A percentile compares a stretch with the other conserved stretches of the same genome.
phyloP scores from a whole-genome alignment of 257 asterid species.

The Nicotiana noctiflora region DNA sequence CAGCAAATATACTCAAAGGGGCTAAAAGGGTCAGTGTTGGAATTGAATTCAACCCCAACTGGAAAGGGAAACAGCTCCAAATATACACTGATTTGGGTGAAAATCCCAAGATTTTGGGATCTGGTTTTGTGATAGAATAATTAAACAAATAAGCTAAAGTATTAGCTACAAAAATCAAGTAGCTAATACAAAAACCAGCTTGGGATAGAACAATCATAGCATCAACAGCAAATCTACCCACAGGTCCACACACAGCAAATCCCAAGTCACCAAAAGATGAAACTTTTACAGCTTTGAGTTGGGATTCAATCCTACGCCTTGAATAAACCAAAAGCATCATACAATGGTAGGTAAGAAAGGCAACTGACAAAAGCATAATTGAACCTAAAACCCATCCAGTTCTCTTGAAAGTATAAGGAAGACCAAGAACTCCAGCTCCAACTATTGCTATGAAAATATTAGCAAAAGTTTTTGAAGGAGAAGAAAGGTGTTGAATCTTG shows the following conservation, averaged over 20 bases:
- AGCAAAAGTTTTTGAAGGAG: conserved; percentile 72
- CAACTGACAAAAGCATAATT: conserved; percentile 50
- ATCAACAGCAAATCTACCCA: conserved; percentile 73
- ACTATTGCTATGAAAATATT: conserved; percentile 75
- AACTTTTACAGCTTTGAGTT: conserved; percentile 25
- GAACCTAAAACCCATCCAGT: conserved; percentile 73
- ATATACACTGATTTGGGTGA: conserved; percentile 48
- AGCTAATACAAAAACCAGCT: conserved; percentile 79
- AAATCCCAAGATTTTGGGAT: conserved; percentile 39
- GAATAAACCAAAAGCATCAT: conserved; percentile 72
- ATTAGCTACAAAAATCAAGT: conserved; percentile 60
- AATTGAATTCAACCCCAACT: conserved; percentile 71
- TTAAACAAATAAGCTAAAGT: conserved; percentile 52
- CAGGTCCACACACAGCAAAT: conserved; percentile 59
- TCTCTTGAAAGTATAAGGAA: conserved; percentile 83
- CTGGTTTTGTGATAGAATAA: conserved; percentile 25
- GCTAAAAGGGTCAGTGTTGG: conserved; percentile 72
- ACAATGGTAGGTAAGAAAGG: conserved; percentile 61
- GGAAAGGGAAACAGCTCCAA: conserved; percentile 79
- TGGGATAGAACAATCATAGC: conserved; percentile 72
- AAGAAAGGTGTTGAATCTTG: conserved; percentile 37
- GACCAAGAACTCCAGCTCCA: conserved; percentile 92
- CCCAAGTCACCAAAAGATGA: conserved; percentile 85
- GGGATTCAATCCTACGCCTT: conserved; percentile 48
- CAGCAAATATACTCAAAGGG: conserved; percentile 84